These are phyloP conservation scores for Fusarium floridanum DNA, from an alignment of 2,329 filamentous ascomycete genomes.

Conservation along the genomic window DNA sequence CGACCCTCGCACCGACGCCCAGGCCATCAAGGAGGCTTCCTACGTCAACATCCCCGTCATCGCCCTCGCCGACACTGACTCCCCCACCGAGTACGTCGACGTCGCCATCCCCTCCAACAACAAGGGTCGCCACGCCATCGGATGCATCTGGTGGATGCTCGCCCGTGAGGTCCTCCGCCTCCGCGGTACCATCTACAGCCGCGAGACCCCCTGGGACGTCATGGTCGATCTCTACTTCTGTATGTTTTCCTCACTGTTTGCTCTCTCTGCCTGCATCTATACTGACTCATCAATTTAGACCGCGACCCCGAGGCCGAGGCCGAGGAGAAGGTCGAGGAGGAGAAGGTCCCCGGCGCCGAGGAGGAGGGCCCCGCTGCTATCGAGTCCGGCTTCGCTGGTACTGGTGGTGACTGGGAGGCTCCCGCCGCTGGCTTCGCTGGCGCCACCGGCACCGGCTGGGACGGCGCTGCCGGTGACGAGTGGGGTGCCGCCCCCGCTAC, in stretches of 20 bases:
- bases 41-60: conserved; percentile 99
- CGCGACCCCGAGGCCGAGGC: conserved; percentile 99
- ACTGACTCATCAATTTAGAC: conserved; percentile 60
- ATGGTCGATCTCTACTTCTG: conserved; percentile 99
- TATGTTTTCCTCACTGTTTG: conserved; percentile 56
- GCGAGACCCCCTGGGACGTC: conserved; percentile 98
- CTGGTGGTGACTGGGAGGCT: conserved; percentile 85
- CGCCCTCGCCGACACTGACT: conserved; percentile 98
- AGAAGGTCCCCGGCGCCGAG: conserved; percentile 89
- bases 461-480: conserved; percentile 71
- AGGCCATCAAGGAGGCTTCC: conserved; percentile 99
- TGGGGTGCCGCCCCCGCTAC: conserved; percentile 74
- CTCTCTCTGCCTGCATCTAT: too few species aligned
- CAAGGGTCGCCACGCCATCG: conserved; percentile 99
- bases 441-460: conserved; percentile 65
- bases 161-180: conserved; percentile 99
- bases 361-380: conserved; percentile 85
- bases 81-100: conserved; percentile 99
- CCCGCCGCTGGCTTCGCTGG: conserved; percentile 78
- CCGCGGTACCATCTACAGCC: conserved; percentile 94
- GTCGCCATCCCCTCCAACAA: conserved; percentile 99
- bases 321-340: conserved; percentile 95
- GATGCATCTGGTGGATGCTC: conserved; percentile 99
- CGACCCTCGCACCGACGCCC: conserved; percentile 98
- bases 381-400: conserved; percentile 79